Conservation (phyloP, 2,329 filamentous ascomycete genomes). For the Mariannaea elegans region DNA sequence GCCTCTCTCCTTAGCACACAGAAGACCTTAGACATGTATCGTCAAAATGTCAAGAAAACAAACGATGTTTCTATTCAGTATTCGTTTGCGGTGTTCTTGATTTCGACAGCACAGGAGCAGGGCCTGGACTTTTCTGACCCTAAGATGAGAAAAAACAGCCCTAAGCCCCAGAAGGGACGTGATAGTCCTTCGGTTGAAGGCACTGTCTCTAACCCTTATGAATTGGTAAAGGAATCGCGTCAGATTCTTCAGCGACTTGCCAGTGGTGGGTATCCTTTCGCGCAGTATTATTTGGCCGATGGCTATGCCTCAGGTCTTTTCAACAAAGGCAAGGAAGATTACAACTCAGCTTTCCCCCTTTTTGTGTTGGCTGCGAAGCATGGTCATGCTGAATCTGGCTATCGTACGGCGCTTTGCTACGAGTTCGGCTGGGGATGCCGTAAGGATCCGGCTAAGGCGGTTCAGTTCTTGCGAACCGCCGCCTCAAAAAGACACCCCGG, state of each 20-base stretch:
- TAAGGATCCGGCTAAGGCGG: constrained; percentile 88
- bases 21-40: constrained; percentile 97
- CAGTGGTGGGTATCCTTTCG: constrained; percentile 92
- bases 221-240: constrained; percentile 86
- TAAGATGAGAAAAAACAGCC: constrained; percentile 54
- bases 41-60: constrained; percentile 96
- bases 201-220: constrained; percentile 63
- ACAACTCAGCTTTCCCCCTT: constrained; percentile 89
- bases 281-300: constrained; percentile 96
- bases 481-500: constrained; percentile 95
- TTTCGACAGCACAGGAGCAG: constrained; percentile 86
- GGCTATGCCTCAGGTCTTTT: constrained; percentile 95
- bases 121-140: constrained; percentile 63
- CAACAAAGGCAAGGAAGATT: constrained; percentile 92
- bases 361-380: constrained; percentile 96
- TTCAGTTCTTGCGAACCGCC: constrained; percentile 90
- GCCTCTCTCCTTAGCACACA: constrained; percentile 90
- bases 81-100: constrained; percentile 94
- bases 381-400: constrained; percentile 94
- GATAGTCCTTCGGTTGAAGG: constrained; percentile 58
- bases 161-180: constrained; percentile 57
- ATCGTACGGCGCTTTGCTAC: constrained; percentile 92
- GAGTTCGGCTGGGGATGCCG: constrained; percentile 98
- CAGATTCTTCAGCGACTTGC: constrained; percentile 87
- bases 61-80: constrained; percentile 91